phyloP scores from a whole-genome alignment of 192 early-diverging fungal species.

The Backusella psychrophila region DNA sequence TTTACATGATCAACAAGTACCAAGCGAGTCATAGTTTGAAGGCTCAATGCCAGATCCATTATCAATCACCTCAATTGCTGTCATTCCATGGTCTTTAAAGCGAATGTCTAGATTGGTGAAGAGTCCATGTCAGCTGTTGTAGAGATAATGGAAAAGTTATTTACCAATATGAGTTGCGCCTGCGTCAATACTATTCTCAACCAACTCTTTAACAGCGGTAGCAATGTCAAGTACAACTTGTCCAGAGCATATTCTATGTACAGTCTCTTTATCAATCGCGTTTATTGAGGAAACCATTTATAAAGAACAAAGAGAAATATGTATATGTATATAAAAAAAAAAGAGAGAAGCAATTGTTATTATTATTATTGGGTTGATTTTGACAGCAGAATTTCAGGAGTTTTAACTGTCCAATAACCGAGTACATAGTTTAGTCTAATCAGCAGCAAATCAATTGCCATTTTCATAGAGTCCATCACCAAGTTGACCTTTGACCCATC shows the following conservation, averaged over 20 bases:
- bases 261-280: constrained; percentile 55
- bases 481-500: constrained; percentile 93
- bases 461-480: constrained; percentile 81
- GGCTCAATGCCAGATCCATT: constrained; percentile 82
- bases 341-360: not conserved
- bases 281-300: constrained; percentile 32
- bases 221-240: constrained; percentile 87
- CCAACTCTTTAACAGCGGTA: constrained; percentile 87
- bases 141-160: not conserved
- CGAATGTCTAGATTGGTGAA: constrained; percentile 58
- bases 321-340: not conserved
- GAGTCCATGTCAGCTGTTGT: not conserved
- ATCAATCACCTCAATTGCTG: constrained; percentile 68
- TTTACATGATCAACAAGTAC: constrained; percentile 28
- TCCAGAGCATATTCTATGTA: constrained; percentile 83
- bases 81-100: constrained; percentile 71
- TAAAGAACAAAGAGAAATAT: not conserved
- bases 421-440: constrained; percentile 84
- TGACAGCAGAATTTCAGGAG: not conserved
- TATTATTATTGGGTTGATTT: not conserved
- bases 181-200: constrained; percentile 95
- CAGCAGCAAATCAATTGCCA: constrained; percentile 86
- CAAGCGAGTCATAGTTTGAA: constrained; percentile 63
- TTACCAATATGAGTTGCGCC: constrained; percentile 70
- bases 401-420: constrained; percentile 66